Conservation (phyloP, 2,329 filamentous ascomycete species). For the Aspergillus floridensis region DNA sequence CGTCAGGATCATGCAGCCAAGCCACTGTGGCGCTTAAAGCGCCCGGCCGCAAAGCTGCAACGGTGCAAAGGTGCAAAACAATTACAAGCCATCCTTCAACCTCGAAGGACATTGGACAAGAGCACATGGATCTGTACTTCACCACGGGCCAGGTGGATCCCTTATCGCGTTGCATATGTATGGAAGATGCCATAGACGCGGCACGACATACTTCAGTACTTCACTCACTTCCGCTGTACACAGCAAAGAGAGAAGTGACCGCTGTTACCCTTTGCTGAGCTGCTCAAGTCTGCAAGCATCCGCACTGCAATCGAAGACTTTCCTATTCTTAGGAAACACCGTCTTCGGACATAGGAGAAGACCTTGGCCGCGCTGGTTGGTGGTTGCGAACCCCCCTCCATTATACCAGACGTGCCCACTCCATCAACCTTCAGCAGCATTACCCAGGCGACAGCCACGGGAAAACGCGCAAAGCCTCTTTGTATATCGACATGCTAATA, state of each 20-base stretch:
- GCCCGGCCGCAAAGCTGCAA: background rate
- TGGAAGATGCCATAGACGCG: background rate
- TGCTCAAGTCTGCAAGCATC: background rate
- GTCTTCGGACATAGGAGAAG: background rate
- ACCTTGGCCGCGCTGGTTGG: background rate
- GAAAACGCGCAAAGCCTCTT: background rate
- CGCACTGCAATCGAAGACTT: background rate
- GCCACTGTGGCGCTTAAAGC: background rate
- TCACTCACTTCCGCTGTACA: background rate
- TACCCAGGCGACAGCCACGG: background rate
- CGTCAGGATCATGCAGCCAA: conserved; percentile 1
- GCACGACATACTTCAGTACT: background rate
- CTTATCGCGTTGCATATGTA: background rate
- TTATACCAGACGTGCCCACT: background rate
- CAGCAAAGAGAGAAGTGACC: background rate
- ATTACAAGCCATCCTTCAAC: background rate
- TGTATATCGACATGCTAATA: background rate
- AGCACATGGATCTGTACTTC: background rate
- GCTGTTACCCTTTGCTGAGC: background rate
- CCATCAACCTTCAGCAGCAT: background rate
- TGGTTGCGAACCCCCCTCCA: background rate
- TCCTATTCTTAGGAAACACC: background rate
- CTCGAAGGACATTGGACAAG: background rate
- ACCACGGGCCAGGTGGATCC: conserved; percentile 1
- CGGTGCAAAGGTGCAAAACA: background rate